Evolutionary conservation across 345 rosid genomes (phyloP), one percentile per base, ranked within the genome.

Genomic region (Salix purpurea): DNA sequence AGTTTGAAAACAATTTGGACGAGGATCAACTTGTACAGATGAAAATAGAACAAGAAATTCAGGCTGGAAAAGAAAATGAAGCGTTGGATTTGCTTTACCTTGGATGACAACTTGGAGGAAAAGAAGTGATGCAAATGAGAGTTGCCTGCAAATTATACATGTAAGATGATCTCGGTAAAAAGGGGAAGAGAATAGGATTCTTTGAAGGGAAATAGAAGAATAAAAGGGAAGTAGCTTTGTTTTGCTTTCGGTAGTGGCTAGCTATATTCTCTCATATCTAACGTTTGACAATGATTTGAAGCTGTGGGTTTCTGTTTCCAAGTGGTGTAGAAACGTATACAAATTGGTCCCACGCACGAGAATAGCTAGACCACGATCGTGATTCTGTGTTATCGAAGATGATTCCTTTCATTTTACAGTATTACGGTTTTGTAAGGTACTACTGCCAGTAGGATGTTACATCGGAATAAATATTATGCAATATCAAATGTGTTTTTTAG

Each of bases 121-220:
- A 7, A 24, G 28, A 42, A 70, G 30, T n/a, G 62, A 62, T 24
- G 4, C 24, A 26, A 50, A 68, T 23, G n/a, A 34, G 6, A 16
- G 32, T 69, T 18, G 28, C 7, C 28, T 72, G 76, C 68, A 36
- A 65, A 46, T 28, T 60, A 64, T 32, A 58, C 60, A 78, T 30
- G 73, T n/a, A 73, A 40, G 23, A 64, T 61, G 69, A 52, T 44
- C n/a, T 34, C 24, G 60, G 80, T 48, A 78, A n/a, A 72, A 78
- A 76, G 67, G 61, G 32, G 12, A 52, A 46, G 8, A 66, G 89
- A 81, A 84, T 84, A 50, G 58, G 86, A 77, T 84, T 83, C 86
- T 32, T 48, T 37, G 7, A 73, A 58, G 77, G 69, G 70, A 66
- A 65, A 65, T 66, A 42, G 65, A 72, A 87, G 80, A 83, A 84